Percentiles rank a stretch among this genome's conserved stretches.
phyloP scores from a whole-genome alignment of 2,329 filamentous ascomycete genomes.

The Nemania serpens region DNA sequence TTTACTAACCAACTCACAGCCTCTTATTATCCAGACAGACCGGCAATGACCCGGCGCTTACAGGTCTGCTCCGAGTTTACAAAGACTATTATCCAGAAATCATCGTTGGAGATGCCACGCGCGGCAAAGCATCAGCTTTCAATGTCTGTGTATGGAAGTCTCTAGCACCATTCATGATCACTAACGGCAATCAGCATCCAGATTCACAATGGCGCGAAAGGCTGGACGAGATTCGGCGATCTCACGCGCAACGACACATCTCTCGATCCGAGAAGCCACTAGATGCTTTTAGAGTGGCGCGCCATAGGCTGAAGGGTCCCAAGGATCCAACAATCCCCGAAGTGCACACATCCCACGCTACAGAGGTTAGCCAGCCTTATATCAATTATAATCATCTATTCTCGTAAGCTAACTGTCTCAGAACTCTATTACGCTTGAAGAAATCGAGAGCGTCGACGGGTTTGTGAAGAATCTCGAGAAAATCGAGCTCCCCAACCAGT shows the following conservation, averaged over 20 bases:
- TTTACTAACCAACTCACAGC: slow-evolving; percentile 42
- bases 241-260: slow-evolving; percentile 54
- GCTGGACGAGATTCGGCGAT: slow-evolving; percentile 68
- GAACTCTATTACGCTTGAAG: slow-evolving; percentile 72
- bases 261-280: slow-evolving; percentile 47
- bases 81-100: slow-evolving; percentile 93
- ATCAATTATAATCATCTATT: neutral
- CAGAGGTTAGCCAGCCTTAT: slow-evolving; percentile 55
- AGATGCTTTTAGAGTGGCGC: slow-evolving; percentile 67
- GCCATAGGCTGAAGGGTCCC: slow-evolving; percentile 52
- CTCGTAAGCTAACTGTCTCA: slow-evolving; percentile 43
- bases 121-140: slow-evolving; percentile 65
- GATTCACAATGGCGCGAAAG: slow-evolving; percentile 74
- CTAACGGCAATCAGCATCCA: slow-evolving; percentile 61
- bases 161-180: slow-evolving; percentile 24
- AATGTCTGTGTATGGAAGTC: slow-evolving; percentile 49
- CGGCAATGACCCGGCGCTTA: slow-evolving; percentile 74
- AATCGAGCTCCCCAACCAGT: slow-evolving; percentile 80
- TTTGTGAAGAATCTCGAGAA: slow-evolving; percentile 76
- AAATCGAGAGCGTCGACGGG: slow-evolving; percentile 71
- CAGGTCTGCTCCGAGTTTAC: slow-evolving; percentile 78
- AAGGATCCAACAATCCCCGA: slow-evolving; percentile 63
- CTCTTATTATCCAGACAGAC: slow-evolving; percentile 62
- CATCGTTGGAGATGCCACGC: slow-evolving; percentile 71
- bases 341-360: slow-evolving; percentile 75